Evolutionary conservation across 2,329 filamentous ascomycete species (phyloP).

Genomic region (Beauveria rudraprayagi): DNA sequence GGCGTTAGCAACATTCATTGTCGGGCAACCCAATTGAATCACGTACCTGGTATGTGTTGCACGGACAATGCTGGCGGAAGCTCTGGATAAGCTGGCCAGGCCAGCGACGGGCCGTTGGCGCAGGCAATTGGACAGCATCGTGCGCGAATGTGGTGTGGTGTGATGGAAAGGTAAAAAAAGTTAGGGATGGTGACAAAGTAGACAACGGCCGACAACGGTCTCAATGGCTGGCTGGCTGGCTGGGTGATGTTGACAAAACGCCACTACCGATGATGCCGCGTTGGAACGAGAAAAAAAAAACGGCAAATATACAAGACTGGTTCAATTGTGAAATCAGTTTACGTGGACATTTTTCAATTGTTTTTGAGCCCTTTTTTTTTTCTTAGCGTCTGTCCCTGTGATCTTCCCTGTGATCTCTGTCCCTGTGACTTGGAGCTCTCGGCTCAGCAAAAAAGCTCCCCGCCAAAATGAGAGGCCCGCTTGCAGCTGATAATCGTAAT

Average conservation of each 20-base stretch:
- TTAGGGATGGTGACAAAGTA: constrained; percentile 12
- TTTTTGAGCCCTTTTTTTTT: constrained; percentile 15
- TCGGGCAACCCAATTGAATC: not conserved
- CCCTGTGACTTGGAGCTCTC: constrained; percentile 5
- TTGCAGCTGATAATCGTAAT: constrained; percentile 9
- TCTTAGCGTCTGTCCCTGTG: constrained; percentile 23
- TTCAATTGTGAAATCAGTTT: too few relatives aligned
- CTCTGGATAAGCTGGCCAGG: constrained; percentile 19
- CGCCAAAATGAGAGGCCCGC: constrained; percentile 7
- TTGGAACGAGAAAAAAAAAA: not conserved
- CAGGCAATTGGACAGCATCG: constrained; percentile 23
- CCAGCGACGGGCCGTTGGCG: constrained; percentile 18
- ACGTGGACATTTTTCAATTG: not conserved
- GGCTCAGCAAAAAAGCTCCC: not conserved
- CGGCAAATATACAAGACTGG: not conserved
- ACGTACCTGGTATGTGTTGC: constrained; percentile 21
- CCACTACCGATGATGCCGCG: not conserved
- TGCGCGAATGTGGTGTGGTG: constrained; percentile 10
- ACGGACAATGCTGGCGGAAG: constrained; percentile 14
- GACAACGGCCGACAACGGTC: constrained; percentile 19
- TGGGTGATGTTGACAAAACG: constrained; percentile 9
- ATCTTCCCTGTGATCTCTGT: constrained; percentile 26
- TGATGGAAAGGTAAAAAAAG: not conserved
- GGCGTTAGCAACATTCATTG: not conserved
- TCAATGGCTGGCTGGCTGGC: constrained; percentile 9